phyloP scores from a whole-genome alignment of 2,329 filamentous ascomycete genomes.

The Paraphaeosphaeria sporulosa region DNA sequence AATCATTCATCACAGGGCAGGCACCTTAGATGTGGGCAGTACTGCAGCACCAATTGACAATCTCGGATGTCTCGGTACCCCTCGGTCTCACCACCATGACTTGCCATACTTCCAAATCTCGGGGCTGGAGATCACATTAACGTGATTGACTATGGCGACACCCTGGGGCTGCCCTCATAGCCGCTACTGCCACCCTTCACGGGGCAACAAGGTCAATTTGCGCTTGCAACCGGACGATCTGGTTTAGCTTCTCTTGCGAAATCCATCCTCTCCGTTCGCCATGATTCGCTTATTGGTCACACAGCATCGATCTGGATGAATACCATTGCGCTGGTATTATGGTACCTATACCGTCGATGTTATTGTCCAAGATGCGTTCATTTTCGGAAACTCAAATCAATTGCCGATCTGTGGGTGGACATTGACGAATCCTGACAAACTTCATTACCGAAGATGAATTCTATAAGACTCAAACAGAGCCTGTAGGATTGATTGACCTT shows the following conservation, averaged over 20 bases:
- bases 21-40: neutral
- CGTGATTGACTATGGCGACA: neutral
- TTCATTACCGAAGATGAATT: neutral
- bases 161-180: neutral
- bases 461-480: neutral
- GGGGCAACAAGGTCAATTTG: neutral
- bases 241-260: neutral
- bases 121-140: neutral
- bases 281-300: neutral
- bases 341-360: neutral
- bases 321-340: neutral
- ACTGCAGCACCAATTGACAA: neutral
- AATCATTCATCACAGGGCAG: neutral
- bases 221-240: neutral
- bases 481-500: neutral
- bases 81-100: neutral
- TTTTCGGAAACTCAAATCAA: neutral
- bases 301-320: neutral
- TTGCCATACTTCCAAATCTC: slow-evolving; percentile 7
- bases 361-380: neutral
- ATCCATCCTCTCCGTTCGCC: neutral
- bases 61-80: neutral
- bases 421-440: neutral
- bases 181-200: neutral
- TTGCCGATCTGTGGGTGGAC: neutral